Conservation (phyloP, 2,329 filamentous ascomycete genomes). For the Davidsoniella virescens region DNA sequence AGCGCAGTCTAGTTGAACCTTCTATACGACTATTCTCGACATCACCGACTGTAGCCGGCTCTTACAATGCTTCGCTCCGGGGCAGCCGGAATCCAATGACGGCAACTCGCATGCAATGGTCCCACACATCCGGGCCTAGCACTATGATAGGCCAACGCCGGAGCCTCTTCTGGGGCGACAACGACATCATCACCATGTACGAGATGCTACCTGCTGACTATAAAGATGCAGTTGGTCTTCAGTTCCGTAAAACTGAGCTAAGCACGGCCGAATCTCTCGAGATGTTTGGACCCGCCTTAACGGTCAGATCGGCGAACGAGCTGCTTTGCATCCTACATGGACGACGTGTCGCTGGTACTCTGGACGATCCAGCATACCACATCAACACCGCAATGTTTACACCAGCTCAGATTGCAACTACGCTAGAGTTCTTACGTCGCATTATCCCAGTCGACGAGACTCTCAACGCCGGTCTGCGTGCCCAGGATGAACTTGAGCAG, state of each 20-base stretch:
- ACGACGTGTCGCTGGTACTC: conserved; percentile 44
- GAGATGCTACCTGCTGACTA: conserved; percentile 42
- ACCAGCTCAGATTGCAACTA: conserved; percentile 26
- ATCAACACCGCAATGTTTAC: conserved; percentile 31
- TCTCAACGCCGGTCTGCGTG: conserved; percentile 41
- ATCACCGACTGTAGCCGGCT: conserved; percentile 3
- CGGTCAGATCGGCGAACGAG: conserved; percentile 30
- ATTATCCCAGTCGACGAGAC: conserved; percentile 42
- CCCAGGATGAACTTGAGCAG: conserved; percentile 43
- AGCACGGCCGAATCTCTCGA: conserved; percentile 27
- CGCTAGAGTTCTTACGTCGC: conserved; percentile 38
- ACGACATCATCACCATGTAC: conserved; percentile 33
- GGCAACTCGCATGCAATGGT: conserved; percentile 11
- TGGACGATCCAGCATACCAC: conserved; percentile 39
- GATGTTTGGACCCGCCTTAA: conserved; percentile 35
- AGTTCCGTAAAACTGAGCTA: conserved; percentile 35
- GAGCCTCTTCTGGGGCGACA: conserved; percentile 12
- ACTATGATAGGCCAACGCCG: conserved; percentile 2
- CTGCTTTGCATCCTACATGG: conserved; percentile 45
- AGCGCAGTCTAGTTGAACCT: not conserved
- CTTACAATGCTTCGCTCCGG: conserved; percentile 1
- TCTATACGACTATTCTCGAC: conserved; percentile 8
- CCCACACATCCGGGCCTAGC: not conserved
- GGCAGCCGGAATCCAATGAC: conserved; percentile 1
- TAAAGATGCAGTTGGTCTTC: conserved; percentile 36